Evolutionary conservation across 345 rosid genomes (phyloP).

Genomic region (Isatis tinctoria): DNA sequence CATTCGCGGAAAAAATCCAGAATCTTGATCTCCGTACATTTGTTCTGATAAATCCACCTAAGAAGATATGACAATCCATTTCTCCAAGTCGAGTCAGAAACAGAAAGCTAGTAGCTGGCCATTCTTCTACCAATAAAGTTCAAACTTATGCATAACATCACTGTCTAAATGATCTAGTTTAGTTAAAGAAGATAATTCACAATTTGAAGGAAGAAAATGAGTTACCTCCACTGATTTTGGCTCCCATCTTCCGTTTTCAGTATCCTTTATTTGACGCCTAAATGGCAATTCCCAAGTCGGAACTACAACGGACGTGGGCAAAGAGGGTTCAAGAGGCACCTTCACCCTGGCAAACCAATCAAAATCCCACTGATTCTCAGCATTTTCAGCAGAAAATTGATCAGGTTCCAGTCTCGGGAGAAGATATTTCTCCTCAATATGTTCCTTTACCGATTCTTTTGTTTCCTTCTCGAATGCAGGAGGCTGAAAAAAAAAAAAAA

Average conservation of each 20-base stretch:
- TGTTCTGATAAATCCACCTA: constrained; percentile 88
- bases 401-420: constrained; percentile 65
- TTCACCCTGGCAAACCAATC: constrained; percentile 88
- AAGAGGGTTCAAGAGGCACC: constrained; percentile 68
- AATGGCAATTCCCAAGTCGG: constrained; percentile 93
- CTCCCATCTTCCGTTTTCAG: constrained; percentile 48
- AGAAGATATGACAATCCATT: constrained; percentile 39
- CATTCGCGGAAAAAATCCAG: constrained; percentile 55
- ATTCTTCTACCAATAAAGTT: not conserved
- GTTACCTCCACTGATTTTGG: constrained; percentile 55
- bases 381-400: constrained; percentile 65
- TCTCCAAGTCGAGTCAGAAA: constrained; percentile 29
- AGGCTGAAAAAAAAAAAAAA: constrained; percentile 73
- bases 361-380: constrained; percentile 88
- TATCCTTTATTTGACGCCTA: constrained; percentile 43
- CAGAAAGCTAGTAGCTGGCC: constrained; percentile 12
- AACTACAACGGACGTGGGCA: constrained; percentile 62
- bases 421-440: constrained; percentile 85
- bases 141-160: not conserved
- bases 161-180: not conserved
- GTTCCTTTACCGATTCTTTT: constrained; percentile 64
- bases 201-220: not conserved
- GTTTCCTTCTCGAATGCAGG: constrained; percentile 93
- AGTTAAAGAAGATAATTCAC: not conserved
- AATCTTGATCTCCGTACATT: constrained; percentile 58